These are phyloP conservation scores for Cubamyces sp. DNA, from an alignment of 768 basidiomycete genomes.

Conservation along the genomic window DNA sequence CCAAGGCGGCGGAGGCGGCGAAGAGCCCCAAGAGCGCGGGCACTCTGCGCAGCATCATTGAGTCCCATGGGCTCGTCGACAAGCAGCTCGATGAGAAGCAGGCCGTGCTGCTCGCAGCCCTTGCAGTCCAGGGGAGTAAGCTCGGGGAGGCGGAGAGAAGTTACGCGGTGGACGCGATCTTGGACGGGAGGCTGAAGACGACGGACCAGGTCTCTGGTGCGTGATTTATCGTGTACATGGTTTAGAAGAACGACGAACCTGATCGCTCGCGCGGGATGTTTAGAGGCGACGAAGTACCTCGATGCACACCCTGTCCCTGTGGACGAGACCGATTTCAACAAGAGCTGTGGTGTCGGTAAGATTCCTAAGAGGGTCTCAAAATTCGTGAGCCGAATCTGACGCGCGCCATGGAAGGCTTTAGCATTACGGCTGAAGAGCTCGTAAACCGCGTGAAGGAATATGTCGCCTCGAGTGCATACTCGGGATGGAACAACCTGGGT, in stretches of 20 bases:
- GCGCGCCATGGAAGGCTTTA: constrained; percentile 60
- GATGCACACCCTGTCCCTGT: constrained; percentile 64
- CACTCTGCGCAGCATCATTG: constrained; percentile 70
- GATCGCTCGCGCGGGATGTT: background rate
- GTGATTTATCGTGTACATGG: constrained; percentile 30
- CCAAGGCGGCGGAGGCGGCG: constrained; percentile 82
- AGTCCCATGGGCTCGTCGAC: constrained; percentile 51
- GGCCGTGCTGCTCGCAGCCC: constrained; percentile 66
- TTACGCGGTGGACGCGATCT: constrained; percentile 69
- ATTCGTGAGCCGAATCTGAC: background rate
- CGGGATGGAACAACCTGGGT: constrained; percentile 81
- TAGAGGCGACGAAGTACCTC: constrained; percentile 79
- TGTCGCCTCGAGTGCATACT: constrained; percentile 53
- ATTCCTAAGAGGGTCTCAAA: constrained; percentile 7
- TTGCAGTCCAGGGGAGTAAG: constrained; percentile 68
- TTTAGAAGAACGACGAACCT: background rate
- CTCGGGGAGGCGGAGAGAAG: constrained; percentile 57
- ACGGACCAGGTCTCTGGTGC: constrained; percentile 88
- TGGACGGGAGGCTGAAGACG: constrained; percentile 73
- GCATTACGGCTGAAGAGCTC: constrained; percentile 71
- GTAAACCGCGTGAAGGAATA: constrained; percentile 57
- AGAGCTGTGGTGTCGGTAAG: constrained; percentile 87
- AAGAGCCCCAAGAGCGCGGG: constrained; percentile 79
- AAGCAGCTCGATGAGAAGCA: constrained; percentile 74
- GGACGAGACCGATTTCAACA: constrained; percentile 71